These are phyloP conservation scores for Dovyalis caffra DNA, from an alignment of 345 rosid species.

Conservation along the genomic window DNA sequence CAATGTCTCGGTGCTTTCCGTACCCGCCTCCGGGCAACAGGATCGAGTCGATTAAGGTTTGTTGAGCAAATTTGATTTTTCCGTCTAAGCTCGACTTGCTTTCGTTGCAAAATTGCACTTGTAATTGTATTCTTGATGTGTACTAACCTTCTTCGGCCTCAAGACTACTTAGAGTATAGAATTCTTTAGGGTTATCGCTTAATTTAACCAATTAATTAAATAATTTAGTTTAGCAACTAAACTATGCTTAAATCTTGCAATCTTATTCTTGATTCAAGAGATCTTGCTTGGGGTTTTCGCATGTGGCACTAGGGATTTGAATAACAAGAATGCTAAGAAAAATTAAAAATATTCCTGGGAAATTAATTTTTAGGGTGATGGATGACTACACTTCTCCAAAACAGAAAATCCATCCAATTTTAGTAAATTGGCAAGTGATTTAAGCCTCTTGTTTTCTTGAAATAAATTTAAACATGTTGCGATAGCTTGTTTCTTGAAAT, in stretches of 20 bases:
- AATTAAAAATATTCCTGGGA: background rate
- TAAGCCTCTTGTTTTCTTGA: background rate
- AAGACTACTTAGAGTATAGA: background rate
- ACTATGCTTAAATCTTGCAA: background rate
- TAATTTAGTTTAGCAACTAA: background rate
- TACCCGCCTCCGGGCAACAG: constrained; percentile 36
- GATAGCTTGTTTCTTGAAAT: too few species aligned
- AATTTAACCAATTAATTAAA: background rate
- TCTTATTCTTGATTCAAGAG: background rate
- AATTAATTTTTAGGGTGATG: too few species aligned
- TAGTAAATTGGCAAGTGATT: background rate
- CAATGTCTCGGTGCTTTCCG: constrained; percentile 60
- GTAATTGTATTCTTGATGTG: background rate
- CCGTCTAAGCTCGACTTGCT: constrained; percentile 37
- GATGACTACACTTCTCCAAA: too few species aligned
- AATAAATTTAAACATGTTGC: too few species aligned
- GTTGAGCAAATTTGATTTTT: constrained; percentile 46
- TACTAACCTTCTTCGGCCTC: background rate
- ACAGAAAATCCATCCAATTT: background rate
- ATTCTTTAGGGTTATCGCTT: background rate
- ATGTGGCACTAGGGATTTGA: background rate
- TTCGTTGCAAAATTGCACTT: background rate
- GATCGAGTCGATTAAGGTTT: constrained; percentile 63
- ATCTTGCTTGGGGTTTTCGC: background rate
- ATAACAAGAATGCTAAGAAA: background rate